phyloP scores from a whole-genome alignment of 2,329 filamentous ascomycete genomes.

The Colletotrichum sp. region DNA sequence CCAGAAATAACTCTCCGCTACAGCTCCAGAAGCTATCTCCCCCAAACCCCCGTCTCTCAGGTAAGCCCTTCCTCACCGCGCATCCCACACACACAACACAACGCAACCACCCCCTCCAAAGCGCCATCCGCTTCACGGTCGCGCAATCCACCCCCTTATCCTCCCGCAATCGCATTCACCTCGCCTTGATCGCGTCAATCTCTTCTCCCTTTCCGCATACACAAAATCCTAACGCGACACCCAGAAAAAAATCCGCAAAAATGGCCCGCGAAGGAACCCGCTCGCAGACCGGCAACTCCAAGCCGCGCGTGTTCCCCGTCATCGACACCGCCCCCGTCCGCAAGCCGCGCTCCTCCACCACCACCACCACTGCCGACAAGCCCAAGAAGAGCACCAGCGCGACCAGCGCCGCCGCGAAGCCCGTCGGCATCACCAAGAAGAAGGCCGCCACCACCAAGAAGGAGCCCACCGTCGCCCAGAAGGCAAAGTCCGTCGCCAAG shows the following conservation, averaged over 20 bases:
- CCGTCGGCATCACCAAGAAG: constrained; percentile 22
- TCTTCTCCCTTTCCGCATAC: not conserved
- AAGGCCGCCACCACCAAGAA: constrained; percentile 20
- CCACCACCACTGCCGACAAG: constrained; percentile 10
- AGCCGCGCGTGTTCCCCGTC: constrained; percentile 55
- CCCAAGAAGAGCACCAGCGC: constrained; percentile 8
- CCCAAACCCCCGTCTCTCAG: not conserved
- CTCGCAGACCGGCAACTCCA: constrained; percentile 57
- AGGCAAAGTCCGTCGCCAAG: constrained; percentile 21
- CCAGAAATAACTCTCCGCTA: not conserved
- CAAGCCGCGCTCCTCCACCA: constrained; percentile 37
- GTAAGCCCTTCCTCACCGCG: not conserved
- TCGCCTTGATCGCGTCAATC: not conserved
- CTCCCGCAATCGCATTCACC: not conserved
- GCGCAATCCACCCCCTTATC: not conserved
- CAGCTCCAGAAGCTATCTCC: not conserved
- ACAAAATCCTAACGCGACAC: not conserved
- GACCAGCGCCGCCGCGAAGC: constrained; percentile 18
- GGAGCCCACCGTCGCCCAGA: constrained; percentile 16
- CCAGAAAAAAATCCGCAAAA: not conserved
- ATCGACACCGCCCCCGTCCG: constrained; percentile 53
- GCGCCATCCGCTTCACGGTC: not conserved
- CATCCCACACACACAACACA: not conserved
- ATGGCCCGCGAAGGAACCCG: constrained; percentile 59
- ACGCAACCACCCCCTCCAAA: not conserved